Base-by-base conservation (phyloP, 306 rosid species). In the Trifolium subterraneum region DNA sequence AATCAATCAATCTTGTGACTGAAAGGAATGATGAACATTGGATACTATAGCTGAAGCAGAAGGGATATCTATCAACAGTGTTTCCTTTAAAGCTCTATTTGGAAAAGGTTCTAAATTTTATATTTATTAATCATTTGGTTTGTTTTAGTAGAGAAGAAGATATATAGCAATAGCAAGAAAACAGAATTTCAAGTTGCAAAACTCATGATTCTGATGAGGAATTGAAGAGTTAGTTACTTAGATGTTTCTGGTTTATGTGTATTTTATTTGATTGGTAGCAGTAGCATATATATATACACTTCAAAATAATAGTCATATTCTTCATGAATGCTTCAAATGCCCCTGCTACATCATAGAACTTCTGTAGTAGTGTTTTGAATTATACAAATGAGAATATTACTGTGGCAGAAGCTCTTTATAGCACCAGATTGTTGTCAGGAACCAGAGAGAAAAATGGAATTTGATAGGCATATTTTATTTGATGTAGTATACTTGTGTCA, bases 11-110 rank as follows among this genome's bases (percentile, higher is more conserved):
- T n/a, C 64, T n/a, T 27, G 41, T 29, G 8, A 35, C 0, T 27
- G 51, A n/a, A 10, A 29, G 59, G 42, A 29, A 58, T 1, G 3
- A 55, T 90, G 96, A 88, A 64, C 78, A 27, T 77, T 20, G 77
- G 96, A 94, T 83, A 35, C 89, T 66, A 87, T 93, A 48, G 98
- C 97, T 56, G 96, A 88, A 83, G 89, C 96, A 79, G 96, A 91
- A 84, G 94, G 96, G 77, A 91, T 91, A 64, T 75, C 91, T 31
- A 78, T 88, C 72, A 89, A 62, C 80, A 83, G 81, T 3, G 89
- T 88, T 78, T 89, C 97, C 72, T 89, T 91, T 87, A 93, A 81
- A 83, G 96, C 98, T 50, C 84, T 88, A 7, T 51, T 89, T 48
- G 97, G 98, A 73, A 89, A 93, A 89, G 97, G 98, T 89, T 12